phyloP scores from a whole-genome alignment of 2,329 filamentous ascomycete genomes.

The Penicillium sp. region DNA sequence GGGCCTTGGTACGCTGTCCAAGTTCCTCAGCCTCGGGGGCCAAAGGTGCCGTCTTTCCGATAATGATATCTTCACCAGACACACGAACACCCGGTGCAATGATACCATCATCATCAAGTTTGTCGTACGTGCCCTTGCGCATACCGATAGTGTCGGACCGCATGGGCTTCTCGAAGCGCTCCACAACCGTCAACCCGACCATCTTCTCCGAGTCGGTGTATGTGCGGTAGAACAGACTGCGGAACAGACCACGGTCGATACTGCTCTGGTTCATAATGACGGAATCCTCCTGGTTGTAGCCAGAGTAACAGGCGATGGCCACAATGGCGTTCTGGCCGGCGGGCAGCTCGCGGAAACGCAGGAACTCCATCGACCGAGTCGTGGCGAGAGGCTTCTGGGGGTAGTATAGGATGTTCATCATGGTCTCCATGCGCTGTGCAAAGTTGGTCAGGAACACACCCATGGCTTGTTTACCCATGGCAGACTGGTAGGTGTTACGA shows the following conservation, averaged over 20 bases:
- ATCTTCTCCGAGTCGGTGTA: conserved; percentile 98
- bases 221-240: conserved; percentile 94
- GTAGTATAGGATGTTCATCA: conserved; percentile 99
- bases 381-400: conserved; percentile 96
- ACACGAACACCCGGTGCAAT: conserved; percentile 91
- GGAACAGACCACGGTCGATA: conserved; percentile 94
- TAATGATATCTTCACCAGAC: conserved; percentile 97
- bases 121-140: conserved; percentile 95
- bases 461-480: conserved; percentile 99
- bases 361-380: conserved; percentile 95
- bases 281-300: conserved; percentile 99
- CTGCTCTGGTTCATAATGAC: conserved; percentile 99
- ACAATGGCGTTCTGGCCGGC: conserved; percentile 98
- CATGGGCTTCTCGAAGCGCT: conserved; percentile 93
- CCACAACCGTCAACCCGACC: conserved; percentile 86
- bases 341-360: conserved; percentile 95
- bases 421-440: conserved; percentile 95
- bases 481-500: conserved; percentile 97
- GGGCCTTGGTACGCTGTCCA: conserved; percentile 81
- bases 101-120: conserved; percentile 93
- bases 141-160: conserved; percentile 81
- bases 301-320: conserved; percentile 93
- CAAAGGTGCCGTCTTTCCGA: conserved; percentile 95
- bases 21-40: conserved; percentile 89
- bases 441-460: conserved; percentile 98